A percentile compares a stretch with the other conserved stretches of the same genome.
Evolutionary conservation across 1,284 basidiomycete genomes (phyloP).

Genomic region (Microbotryomycetes sp.): DNA sequence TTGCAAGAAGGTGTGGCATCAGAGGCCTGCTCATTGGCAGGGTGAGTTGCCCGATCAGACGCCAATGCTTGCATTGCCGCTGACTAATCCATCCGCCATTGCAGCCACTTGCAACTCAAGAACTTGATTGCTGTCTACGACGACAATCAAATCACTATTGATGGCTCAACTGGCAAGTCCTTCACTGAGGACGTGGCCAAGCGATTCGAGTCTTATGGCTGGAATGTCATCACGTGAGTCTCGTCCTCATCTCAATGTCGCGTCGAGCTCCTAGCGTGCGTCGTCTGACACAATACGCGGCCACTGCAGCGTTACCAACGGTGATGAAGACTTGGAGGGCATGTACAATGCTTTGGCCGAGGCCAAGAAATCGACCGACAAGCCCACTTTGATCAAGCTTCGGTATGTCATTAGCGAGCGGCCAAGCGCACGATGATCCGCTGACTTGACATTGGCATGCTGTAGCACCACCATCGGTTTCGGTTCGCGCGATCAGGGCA

Average conservation of each 20-base stretch:
- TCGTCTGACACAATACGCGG: neutral
- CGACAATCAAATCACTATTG: constrained; percentile 89
- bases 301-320: constrained; percentile 23
- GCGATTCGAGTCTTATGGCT: constrained; percentile 84
- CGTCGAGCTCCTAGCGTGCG: neutral
- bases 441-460: neutral
- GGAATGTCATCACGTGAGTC: constrained; percentile 77
- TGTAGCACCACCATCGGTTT: constrained; percentile 81
- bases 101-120: constrained; percentile 76
- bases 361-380: constrained; percentile 66
- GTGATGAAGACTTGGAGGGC: constrained; percentile 61
- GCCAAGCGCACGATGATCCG: neutral
- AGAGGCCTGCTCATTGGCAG: constrained; percentile 86
- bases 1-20: constrained; percentile 90
- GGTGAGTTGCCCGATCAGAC: constrained; percentile 35
- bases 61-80: neutral
- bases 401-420: neutral
- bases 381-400: constrained; percentile 69
- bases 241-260: neutral
- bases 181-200: constrained; percentile 91
- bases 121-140: constrained; percentile 90
- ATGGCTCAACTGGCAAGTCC: constrained; percentile 82
- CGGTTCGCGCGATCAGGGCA: constrained; percentile 85
- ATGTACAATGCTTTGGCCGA: constrained; percentile 75
- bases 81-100: too few relatives aligned